These are phyloP conservation scores for Metarhizium guizhouense DNA, from an alignment of 2,329 filamentous ascomycete species.

Conservation along the genomic window DNA sequence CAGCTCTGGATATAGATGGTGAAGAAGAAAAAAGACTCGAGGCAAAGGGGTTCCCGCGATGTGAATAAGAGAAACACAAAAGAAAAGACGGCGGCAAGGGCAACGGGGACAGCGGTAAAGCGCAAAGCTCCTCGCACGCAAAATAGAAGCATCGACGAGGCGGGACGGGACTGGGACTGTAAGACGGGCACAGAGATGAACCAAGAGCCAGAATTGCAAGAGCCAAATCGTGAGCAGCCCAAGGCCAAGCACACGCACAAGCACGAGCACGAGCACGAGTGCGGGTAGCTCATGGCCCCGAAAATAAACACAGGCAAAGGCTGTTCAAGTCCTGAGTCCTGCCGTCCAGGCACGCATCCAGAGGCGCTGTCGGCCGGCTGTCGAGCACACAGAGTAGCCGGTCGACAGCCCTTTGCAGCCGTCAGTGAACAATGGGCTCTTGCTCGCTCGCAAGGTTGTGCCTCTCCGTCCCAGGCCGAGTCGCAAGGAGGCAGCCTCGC, in stretches of 20 bases:
- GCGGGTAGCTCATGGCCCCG: not conserved
- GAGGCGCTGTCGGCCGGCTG: constrained; percentile 1
- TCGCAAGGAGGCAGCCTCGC: not conserved
- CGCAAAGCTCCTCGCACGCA: not conserved
- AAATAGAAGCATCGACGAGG: not conserved
- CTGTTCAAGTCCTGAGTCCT: not conserved
- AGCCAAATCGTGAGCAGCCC: too few species aligned
- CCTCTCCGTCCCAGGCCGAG: not conserved
- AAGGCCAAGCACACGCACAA: not conserved
- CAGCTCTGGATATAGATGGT: not conserved
- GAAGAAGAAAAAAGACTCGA: not conserved
- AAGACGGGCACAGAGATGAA: not conserved
- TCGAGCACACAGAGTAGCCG: not conserved
- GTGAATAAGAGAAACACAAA: too few species aligned
- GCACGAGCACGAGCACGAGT: not conserved
- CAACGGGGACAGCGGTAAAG: not conserved
- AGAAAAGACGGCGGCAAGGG: too few species aligned
- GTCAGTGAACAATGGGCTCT: not conserved
- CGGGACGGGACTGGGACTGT: not conserved
- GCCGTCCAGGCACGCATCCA: not conserved
- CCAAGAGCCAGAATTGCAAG: not conserved
- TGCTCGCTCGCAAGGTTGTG: not conserved
- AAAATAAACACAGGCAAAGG: not conserved
- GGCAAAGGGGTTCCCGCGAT: too few species aligned
- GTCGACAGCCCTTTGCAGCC: constrained; percentile 3